Evolutionary conservation across 2,329 filamentous ascomycete species (phyloP), one percentile per base, ranked within the genome.

Genomic region (Mariannaea sp.): DNA sequence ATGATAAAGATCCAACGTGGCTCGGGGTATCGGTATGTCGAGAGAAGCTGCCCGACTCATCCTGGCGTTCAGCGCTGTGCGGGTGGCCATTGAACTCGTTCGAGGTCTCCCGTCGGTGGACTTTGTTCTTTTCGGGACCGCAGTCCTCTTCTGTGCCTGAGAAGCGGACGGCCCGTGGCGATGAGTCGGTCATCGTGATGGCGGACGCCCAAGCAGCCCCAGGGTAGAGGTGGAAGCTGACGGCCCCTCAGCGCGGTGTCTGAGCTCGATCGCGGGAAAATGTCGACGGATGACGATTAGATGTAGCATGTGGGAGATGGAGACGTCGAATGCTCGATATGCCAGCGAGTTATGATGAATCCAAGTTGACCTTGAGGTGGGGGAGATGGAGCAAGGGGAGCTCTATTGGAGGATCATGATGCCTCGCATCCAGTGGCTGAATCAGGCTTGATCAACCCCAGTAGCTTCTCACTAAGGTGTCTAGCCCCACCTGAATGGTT

Each of bases 81-180:
- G 68, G 71, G 52, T 81, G 78, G 58, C 67, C 67, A 45, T 69
- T 65, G 29, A 61, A 51, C 41, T 68, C 66, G 55, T 53, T 44
- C 6, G 57, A 42, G 19, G 50, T 48, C 29, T 64, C 63, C 52
- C 71, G 69, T 17, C 75, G 71, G 46, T 71, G 69, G 53, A 64
- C 68, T 53, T 73, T 78, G 58, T 70, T 57, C 59, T 73, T 76
- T 20, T 82, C 78, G 42, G 69, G 53, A 19, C 71, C 73, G 29
- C 66, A 58, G 26, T 76, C 70, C 19, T 79, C 77, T 53, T 79
- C 80, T 65, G 71, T 69, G 55, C 77, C 75, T 39, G 79, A 79
- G 64, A 85, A 85, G 59, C 82, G 79, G 58, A 85, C 80, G 57
- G 77, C 75, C 62, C 81, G 78, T 44, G 81, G 79, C 9, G 81